These are phyloP conservation scores for Plantago coronopus DNA, from an alignment of 305 asterid genomes.

Conservation along the genomic window DNA sequence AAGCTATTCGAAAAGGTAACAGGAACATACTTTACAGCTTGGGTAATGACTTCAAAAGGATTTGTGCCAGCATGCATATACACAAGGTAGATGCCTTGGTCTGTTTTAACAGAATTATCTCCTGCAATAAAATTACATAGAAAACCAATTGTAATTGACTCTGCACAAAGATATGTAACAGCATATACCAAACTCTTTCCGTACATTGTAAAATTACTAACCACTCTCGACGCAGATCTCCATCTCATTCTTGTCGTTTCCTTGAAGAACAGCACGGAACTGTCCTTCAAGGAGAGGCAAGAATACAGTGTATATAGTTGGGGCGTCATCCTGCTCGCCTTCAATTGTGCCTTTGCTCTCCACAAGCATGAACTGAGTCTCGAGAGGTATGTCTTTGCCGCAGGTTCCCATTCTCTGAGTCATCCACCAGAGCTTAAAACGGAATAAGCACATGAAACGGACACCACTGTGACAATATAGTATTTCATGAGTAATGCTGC, in stretches of 20 bases:
- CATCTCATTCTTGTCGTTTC: constrained; percentile 74
- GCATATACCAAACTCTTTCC: too few relatives aligned
- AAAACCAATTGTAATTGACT: constrained; percentile 19
- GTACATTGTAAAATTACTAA: constrained; percentile 49
- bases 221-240: constrained; percentile 98
- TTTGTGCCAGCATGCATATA: constrained; percentile 90
- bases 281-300: constrained; percentile 92
- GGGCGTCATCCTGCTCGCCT: constrained; percentile 58
- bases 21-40: constrained; percentile 91
- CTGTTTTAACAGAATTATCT: constrained; percentile 76
- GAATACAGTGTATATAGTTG: constrained; percentile 74
- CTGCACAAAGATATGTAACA: too few relatives aligned
- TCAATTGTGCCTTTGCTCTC: constrained; percentile 46
- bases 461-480: constrained; percentile 44
- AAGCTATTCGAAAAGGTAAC: too few relatives aligned
- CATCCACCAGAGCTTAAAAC: constrained; percentile 99
- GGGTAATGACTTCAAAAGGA: constrained; percentile 87
- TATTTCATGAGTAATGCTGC: constrained; percentile 8
- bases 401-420: constrained; percentile 94
- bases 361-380: constrained; percentile 94
- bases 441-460: constrained; percentile 90
- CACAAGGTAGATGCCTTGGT: constrained; percentile 82
- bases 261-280: constrained; percentile 95
- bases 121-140: constrained; percentile 46
- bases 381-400: constrained; percentile 85